These are phyloP conservation scores for Colletotrichum eremochloae DNA, from an alignment of 2,329 filamentous ascomycete genomes.

Conservation along the genomic window DNA sequence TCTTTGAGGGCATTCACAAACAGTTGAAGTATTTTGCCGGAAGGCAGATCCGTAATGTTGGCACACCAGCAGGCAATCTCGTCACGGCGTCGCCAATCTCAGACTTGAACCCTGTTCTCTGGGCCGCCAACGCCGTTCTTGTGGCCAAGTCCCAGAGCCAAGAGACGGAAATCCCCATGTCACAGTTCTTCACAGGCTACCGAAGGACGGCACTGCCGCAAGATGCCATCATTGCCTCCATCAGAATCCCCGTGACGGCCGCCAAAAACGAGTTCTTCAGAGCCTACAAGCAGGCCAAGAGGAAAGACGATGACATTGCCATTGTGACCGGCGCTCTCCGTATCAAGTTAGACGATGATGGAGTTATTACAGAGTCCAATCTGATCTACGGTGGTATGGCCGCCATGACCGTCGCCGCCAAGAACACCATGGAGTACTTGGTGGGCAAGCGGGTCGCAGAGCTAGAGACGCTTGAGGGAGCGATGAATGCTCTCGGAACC, in stretches of 20 bases:
- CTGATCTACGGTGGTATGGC: conserved; percentile 97
- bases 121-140: conserved; percentile 85
- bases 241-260: conserved; percentile 84
- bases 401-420: conserved; percentile 88
- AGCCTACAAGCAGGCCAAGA: conserved; percentile 95
- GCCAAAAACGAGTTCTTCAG: conserved; percentile 86
- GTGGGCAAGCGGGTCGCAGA: conserved; percentile 84
- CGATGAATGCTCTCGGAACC: conserved; percentile 88
- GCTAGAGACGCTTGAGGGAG: conserved; percentile 85
- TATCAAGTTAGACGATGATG: conserved; percentile 76
- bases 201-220: conserved; percentile 83
- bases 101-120: conserved; percentile 93
- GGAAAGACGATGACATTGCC: conserved; percentile 98
- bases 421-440: conserved; percentile 80
- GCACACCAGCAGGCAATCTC: conserved; percentile 93
- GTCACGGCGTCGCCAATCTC: conserved; percentile 97
- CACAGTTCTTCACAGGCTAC: conserved; percentile 92
- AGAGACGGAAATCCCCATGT: conserved; percentile 90
- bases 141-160: conserved; percentile 82
- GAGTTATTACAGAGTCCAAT: conserved; percentile 79
- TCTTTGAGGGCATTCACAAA: conserved; percentile 92
- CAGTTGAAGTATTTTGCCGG: conserved; percentile 96
- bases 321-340: conserved; percentile 93
- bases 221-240: conserved; percentile 86
- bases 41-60: conserved; percentile 96